phyloP scores from a whole-genome alignment of 2,329 filamentous ascomycete genomes.

The Ceratocystis cacaofunesta region DNA sequence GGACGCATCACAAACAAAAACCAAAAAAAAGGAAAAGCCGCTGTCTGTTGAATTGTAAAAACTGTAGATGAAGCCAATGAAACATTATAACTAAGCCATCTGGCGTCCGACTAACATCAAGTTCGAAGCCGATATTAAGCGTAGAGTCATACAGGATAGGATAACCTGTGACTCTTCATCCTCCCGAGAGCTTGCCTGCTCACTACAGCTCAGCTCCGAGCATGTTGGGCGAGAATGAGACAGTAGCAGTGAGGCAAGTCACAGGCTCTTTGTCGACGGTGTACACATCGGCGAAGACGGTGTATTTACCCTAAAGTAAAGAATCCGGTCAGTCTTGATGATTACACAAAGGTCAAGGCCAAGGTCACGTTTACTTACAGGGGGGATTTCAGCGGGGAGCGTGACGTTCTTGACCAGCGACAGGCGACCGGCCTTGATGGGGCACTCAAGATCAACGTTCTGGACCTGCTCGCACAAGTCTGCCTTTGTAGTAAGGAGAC shows the following conservation, averaged over 20 bases:
- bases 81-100: not conserved
- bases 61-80: not conserved
- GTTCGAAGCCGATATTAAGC: not conserved
- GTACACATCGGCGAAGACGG: constrained; percentile 72
- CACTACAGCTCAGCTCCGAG: constrained; percentile 30
- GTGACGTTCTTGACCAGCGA: constrained; percentile 66
- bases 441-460: constrained; percentile 81
- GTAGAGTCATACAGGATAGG: not conserved
- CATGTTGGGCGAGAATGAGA: constrained; percentile 41
- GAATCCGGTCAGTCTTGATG: not conserved
- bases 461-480: constrained; percentile 80
- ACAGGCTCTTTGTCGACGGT: constrained; percentile 58
- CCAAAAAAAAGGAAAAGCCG: not conserved
- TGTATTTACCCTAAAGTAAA: constrained; percentile 64
- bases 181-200: not conserved
- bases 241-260: constrained; percentile 69
- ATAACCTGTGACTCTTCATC: not conserved
- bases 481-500: constrained; percentile 62
- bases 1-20: not conserved
- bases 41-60: not conserved
- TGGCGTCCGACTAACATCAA: not conserved
- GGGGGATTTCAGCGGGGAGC: constrained; percentile 73
- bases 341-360: not conserved
- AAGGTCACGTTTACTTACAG: constrained; percentile 43
- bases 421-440: constrained; percentile 64